These are phyloP conservation scores for Sideroxylon spinosum DNA, from an alignment of 179 eudicot species.

Conservation along the genomic window DNA sequence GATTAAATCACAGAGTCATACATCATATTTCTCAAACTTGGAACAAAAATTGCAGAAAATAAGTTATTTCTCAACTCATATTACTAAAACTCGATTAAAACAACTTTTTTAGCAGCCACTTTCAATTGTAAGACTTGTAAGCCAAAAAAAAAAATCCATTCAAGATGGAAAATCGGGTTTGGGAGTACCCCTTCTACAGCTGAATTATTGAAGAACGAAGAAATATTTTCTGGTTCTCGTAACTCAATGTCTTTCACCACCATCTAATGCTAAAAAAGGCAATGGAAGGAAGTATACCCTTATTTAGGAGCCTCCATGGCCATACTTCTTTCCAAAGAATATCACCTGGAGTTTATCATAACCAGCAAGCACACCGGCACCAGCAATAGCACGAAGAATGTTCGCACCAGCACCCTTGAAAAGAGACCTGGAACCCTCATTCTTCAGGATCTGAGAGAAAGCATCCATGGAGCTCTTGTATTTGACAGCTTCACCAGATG, in stretches of 20 bases:
- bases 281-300: not conserved
- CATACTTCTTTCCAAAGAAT: slow-evolving; percentile 51
- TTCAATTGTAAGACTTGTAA: not conserved
- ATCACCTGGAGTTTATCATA: slow-evolving; percentile 54
- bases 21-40: not conserved
- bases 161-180: slow-evolving; percentile 2
- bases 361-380: slow-evolving; percentile 60
- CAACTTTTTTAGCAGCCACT: not conserved
- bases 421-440: slow-evolving; percentile 56
- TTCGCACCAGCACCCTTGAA: slow-evolving; percentile 64
- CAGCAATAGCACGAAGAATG: slow-evolving; percentile 55
- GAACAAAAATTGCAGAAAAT: slow-evolving; percentile 1
- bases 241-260: slow-evolving; percentile 6
- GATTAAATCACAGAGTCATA: not conserved
- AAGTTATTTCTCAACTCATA: not conserved
- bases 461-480: slow-evolving; percentile 52
- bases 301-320: slow-evolving; percentile 17
- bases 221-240: not conserved
- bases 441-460: slow-evolving; percentile 45
- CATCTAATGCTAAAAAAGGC: not conserved
- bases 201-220: not conserved
- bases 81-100: not conserved
- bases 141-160: not conserved
- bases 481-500: slow-evolving; percentile 52
- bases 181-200: not conserved